These are phyloP conservation scores for Entoloma clypeatum DNA, from an alignment of 1,284 basidiomycete species.

Conservation along the genomic window DNA sequence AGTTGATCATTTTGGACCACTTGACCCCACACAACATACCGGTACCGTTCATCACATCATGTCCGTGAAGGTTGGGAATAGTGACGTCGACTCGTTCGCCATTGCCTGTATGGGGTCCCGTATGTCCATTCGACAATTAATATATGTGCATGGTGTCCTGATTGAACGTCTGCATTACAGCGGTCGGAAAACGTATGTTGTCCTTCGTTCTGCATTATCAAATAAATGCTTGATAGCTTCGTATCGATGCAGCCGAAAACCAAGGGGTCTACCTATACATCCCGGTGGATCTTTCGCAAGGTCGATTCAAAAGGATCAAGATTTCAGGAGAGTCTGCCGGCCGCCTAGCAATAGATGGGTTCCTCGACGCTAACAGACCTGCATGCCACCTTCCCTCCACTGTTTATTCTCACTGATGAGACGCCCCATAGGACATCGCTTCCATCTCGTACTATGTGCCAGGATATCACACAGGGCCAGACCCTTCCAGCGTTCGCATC, in stretches of 20 bases:
- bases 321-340: constrained; percentile 25
- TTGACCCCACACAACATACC: constrained; percentile 20
- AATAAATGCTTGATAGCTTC: constrained; percentile 1
- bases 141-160: background rate
- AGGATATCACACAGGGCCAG: constrained; percentile 25
- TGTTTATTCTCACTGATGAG: background rate
- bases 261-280: constrained; percentile 18
- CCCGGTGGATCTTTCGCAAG: constrained; percentile 19
- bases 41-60: constrained; percentile 27
- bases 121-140: constrained; percentile 9
- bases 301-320: constrained; percentile 22
- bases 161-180: background rate
- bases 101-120: constrained; percentile 28
- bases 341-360: constrained; percentile 23
- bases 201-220: background rate
- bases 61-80: constrained; percentile 9
- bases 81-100: constrained; percentile 19
- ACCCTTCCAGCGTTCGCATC: constrained; percentile 21
- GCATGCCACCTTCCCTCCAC: background rate
- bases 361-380: constrained; percentile 2
- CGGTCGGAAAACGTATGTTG: background rate
- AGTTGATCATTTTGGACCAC: constrained; percentile 26
- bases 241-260: constrained; percentile 7
- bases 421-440: constrained; percentile 24
- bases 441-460: constrained; percentile 33